A percentile compares a stretch with the other conserved stretches of the same genome.
Conservation (phyloP, 345 rosid genomes). For the Eucalyptus curtisii region DNA sequence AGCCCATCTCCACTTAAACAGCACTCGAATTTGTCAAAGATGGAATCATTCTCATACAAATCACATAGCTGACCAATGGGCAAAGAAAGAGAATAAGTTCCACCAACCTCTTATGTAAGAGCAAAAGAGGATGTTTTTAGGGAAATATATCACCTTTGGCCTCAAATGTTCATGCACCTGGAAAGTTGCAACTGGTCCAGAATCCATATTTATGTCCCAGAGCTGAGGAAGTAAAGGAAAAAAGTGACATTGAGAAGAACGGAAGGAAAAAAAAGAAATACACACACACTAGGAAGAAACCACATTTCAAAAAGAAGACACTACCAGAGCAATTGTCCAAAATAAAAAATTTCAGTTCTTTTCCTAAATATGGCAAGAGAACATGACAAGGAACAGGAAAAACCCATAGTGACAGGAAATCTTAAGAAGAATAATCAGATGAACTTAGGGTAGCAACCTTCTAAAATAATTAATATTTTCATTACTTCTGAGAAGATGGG, state of each 20-base stretch:
- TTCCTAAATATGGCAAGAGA: neutral
- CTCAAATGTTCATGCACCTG: constrained; percentile 92
- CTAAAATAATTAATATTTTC: neutral
- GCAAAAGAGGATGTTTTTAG: neutral
- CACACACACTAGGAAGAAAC: neutral
- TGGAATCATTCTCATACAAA: constrained; percentile 57
- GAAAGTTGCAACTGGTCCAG: constrained; percentile 72
- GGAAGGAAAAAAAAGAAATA: too few species aligned
- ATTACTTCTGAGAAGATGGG: neutral
- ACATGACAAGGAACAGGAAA: neutral
- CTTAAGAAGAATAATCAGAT: neutral
- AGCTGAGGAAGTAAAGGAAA: constrained; percentile 16
- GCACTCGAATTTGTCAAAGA: constrained; percentile 58
- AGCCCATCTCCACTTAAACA: constrained; percentile 49
- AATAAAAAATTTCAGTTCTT: neutral
- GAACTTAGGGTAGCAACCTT: neutral
- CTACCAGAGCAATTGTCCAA: neutral
- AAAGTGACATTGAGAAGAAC: neutral
- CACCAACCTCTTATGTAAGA: neutral
- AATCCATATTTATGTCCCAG: constrained; percentile 91
- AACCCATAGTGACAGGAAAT: neutral
- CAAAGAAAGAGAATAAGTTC: neutral
- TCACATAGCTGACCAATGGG: constrained; percentile 44
- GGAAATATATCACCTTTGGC: constrained; percentile 39
- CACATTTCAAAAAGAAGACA: neutral